Evolutionary conservation across 139 green algal species (phyloP).

Genomic region (Trebouxia sp.): DNA sequence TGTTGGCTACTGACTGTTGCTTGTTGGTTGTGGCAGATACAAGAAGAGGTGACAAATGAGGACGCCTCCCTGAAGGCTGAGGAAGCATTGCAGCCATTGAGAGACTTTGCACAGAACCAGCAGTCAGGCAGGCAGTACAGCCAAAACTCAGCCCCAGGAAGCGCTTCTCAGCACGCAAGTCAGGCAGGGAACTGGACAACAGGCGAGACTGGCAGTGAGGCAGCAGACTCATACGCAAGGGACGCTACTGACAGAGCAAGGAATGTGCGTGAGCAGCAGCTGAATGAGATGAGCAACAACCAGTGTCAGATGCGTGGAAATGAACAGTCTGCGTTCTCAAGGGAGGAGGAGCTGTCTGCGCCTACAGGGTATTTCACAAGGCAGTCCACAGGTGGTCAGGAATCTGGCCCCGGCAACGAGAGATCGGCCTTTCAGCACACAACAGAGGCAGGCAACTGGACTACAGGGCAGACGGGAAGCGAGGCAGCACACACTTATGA

Average conservation of each 20-base stretch:
- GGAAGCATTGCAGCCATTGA: background rate
- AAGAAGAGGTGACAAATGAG: background rate
- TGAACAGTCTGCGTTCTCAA: too few relatives aligned
- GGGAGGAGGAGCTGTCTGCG: background rate
- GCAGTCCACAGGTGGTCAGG: background rate
- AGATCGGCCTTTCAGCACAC: conserved; percentile 11
- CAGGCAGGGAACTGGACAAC: too few relatives aligned
- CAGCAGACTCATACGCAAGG: too few relatives aligned
- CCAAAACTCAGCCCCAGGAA: background rate
- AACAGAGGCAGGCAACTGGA: background rate
- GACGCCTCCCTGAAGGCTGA: background rate
- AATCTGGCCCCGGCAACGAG: conserved; percentile 1
- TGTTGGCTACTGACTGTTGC: too few relatives aligned
- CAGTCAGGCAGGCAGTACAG: background rate
- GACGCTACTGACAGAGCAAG: too few relatives aligned
- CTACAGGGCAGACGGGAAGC: background rate
- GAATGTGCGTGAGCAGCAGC: too few relatives aligned
- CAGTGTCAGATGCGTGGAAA: too few relatives aligned
- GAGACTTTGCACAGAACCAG: too few relatives aligned
- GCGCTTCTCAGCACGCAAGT: too few relatives aligned
- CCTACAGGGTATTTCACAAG: background rate
- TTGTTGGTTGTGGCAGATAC: too few relatives aligned
- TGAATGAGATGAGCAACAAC: too few relatives aligned
- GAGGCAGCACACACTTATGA: conserved; percentile 1
- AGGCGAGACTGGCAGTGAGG: too few relatives aligned